A percentile compares a stretch with the other conserved stretches of the same genome.
These are phyloP conservation scores for Orbilia quercus DNA, from an alignment of 2,329 filamentous ascomycete genomes.

Conservation along the genomic window DNA sequence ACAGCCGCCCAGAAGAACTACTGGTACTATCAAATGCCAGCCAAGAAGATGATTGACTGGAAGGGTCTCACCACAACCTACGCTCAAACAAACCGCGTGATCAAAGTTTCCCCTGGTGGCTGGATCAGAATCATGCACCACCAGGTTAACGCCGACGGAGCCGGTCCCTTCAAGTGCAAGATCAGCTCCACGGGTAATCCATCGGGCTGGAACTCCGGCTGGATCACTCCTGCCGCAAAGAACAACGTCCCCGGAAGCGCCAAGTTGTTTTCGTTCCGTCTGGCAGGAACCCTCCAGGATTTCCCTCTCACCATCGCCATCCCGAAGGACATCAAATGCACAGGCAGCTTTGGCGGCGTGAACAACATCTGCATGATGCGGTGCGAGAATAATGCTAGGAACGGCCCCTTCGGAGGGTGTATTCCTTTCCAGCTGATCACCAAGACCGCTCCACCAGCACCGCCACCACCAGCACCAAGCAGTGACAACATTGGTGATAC, in stretches of 20 bases:
- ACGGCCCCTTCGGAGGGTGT: slow-evolving; percentile 32
- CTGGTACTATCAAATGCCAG: slow-evolving; percentile 22
- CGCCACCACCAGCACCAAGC: background rate
- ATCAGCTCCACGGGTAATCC: slow-evolving; percentile 20
- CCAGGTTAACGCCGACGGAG: slow-evolving; percentile 37
- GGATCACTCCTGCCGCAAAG: background rate
- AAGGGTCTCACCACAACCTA: slow-evolving; percentile 9
- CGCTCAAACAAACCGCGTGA: slow-evolving; percentile 4
- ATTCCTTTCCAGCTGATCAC: slow-evolving; percentile 25
- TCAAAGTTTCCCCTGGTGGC: slow-evolving; percentile 19
- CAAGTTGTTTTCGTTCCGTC: slow-evolving; percentile 11
- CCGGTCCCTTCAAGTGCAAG: slow-evolving; percentile 35
- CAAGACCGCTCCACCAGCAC: background rate
- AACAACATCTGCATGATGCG: slow-evolving; percentile 45
- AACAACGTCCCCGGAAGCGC: slow-evolving; percentile 28
- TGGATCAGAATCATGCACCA: slow-evolving; percentile 39
- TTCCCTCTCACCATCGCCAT: slow-evolving; percentile 17
- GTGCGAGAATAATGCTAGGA: slow-evolving; percentile 31
- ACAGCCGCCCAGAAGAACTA: slow-evolving; percentile 8
- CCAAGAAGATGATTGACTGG: slow-evolving; percentile 23
- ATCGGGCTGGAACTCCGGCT: slow-evolving; percentile 14
- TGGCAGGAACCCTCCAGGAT: slow-evolving; percentile 6
- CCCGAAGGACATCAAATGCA: slow-evolving; percentile 21
- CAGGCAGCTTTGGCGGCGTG: slow-evolving; percentile 2
- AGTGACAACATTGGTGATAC: slow-evolving; percentile 23